These are phyloP conservation scores for Phytophthora niederhauseri DNA, from an alignment of 352 stramenopile species.

Conservation along the genomic window DNA sequence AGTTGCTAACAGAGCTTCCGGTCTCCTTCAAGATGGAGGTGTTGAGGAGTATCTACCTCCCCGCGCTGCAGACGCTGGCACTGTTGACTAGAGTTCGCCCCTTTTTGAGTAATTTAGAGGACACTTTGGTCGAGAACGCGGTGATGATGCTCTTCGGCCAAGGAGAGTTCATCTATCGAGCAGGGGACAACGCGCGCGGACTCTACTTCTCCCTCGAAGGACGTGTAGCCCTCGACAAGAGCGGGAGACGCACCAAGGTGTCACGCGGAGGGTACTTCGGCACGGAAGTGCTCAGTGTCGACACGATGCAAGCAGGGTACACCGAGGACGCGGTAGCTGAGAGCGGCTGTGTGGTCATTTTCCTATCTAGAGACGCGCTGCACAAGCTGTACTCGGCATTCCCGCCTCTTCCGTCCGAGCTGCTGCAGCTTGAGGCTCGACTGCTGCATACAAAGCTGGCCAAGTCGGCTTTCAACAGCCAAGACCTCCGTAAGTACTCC, in stretches of 20 bases:
- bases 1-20: conserved; percentile 50
- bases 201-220: conserved; percentile 61
- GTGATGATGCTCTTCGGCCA: conserved; percentile 56
- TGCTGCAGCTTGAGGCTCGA: conserved; percentile 48
- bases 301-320: conserved; percentile 37
- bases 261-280: conserved; percentile 52
- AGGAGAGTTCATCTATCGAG: conserved; percentile 50
- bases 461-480: conserved; percentile 18
- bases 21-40: conserved; percentile 47
- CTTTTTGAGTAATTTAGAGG: conserved; percentile 34
- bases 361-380: conserved; percentile 46
- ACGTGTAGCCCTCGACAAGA: conserved; percentile 29
- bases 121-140: conserved; percentile 39
- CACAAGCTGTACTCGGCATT: conserved; percentile 46
- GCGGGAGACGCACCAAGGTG: conserved; percentile 24
- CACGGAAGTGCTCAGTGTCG: conserved; percentile 32
- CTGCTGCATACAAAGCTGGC: conserved; percentile 48
- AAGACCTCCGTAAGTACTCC: neutral
- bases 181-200: conserved; percentile 48
- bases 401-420: conserved; percentile 40
- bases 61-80: conserved; percentile 46
- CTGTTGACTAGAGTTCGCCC: conserved; percentile 39
- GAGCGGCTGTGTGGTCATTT: conserved; percentile 55
- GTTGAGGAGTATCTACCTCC: conserved; percentile 46
- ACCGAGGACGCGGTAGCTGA: conserved; percentile 44